Evolutionary conservation across 345 rosid genomes (phyloP).

Genomic region (Pugionium cornutum): DNA sequence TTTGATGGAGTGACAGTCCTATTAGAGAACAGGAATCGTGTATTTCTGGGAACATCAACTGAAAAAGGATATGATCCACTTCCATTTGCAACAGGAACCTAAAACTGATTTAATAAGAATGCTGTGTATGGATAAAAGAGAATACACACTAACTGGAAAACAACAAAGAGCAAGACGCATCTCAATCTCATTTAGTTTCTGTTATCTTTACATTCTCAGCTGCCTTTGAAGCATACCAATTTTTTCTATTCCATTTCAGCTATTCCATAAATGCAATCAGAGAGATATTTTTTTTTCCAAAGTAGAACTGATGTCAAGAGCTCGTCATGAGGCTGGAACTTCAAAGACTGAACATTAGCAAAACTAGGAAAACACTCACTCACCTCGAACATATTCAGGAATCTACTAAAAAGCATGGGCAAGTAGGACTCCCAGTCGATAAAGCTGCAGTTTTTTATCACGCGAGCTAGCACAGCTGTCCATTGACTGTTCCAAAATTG

Average conservation of each 20-base stretch:
- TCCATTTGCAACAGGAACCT: conserved; percentile 99
- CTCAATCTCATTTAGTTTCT: conserved; percentile 5
- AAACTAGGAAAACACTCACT: conserved; percentile 43
- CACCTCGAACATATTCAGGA: conserved; percentile 97
- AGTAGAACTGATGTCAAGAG: conserved; percentile 15
- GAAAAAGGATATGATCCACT: conserved; percentile 91
- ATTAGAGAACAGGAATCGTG: conserved; percentile 91
- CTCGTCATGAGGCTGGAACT: conserved; percentile 19
- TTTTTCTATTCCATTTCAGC: conserved; percentile 18
- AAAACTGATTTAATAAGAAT: conserved; percentile 33
- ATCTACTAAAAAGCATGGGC: conserved; percentile 74
- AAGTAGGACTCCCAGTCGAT: conserved; percentile 80
- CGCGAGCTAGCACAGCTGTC: conserved; percentile 85
- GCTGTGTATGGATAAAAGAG: conserved; percentile 15
- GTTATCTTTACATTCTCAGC: conserved; percentile 17
- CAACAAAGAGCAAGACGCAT: conserved; percentile 8
- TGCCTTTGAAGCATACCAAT: background rate
- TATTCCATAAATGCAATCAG: conserved; percentile 18
- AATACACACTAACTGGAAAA: conserved; percentile 18
- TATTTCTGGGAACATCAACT: conserved; percentile 88
- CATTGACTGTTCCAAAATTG: conserved; percentile 99
- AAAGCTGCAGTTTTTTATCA: conserved; percentile 71
- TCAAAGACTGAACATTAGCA: conserved; percentile 25
- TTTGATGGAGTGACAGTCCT: conserved; percentile 79
- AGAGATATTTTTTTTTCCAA: background rate